These are phyloP conservation scores for Trametes pubescens DNA, from an alignment of 1,284 basidiomycete species.

Conservation along the genomic window DNA sequence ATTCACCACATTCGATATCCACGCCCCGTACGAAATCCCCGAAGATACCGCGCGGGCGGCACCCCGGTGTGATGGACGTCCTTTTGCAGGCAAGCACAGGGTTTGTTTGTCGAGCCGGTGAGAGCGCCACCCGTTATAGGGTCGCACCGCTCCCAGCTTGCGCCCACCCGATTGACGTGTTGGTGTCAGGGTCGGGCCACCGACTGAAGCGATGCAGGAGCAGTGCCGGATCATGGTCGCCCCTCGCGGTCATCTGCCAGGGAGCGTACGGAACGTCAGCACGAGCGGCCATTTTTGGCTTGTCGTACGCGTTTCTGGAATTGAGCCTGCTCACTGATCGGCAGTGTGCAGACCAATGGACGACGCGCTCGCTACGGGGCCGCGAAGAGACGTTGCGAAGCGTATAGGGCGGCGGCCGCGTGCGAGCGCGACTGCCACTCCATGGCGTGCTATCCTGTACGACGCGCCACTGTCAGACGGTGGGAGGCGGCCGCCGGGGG, in stretches of 20 bases:
- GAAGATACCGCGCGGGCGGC: constrained; percentile 1
- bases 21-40: not conserved
- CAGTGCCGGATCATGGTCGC: not conserved
- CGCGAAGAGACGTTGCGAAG: not conserved
- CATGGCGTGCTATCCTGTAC: not conserved
- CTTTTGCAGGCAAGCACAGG: constrained; percentile 1
- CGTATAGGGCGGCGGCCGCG: not conserved
- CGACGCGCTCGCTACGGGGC: not conserved
- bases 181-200: not conserved
- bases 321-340: not conserved
- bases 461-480: not conserved
- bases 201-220: constrained; percentile 3
- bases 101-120: not conserved
- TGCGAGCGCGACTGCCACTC: not conserved
- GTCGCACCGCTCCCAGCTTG: not conserved
- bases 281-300: not conserved
- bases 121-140: not conserved
- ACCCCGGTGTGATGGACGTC: not conserved
- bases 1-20: not conserved
- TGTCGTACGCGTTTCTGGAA: not conserved
- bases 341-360: not conserved
- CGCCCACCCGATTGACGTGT: not conserved
- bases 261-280: not conserved
- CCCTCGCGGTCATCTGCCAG: not conserved
- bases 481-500: constrained; percentile 2